Conservation (phyloP, 1,139 yeast genomes). For the Debaryomycetaceae sp. region DNA sequence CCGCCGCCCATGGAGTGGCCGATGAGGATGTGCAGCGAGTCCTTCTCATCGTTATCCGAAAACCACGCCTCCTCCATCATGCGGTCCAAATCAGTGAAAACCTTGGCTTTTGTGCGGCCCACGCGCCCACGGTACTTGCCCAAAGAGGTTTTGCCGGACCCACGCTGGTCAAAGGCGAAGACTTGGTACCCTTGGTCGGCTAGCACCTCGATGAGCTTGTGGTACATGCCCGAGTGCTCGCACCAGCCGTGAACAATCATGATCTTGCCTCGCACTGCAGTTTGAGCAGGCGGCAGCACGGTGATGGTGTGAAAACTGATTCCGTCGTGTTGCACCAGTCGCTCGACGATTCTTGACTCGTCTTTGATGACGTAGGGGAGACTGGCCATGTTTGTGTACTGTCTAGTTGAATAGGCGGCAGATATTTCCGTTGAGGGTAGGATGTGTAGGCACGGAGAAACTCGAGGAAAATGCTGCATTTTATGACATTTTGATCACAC, state of each 20-base stretch:
- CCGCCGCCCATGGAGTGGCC: constrained; percentile 24
- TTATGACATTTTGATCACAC: no score
- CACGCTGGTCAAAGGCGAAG: constrained; percentile 20
- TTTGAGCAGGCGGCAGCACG: constrained; percentile 9
- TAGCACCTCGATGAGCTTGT: constrained; percentile 16
- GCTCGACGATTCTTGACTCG: neutral
- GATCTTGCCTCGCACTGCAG: constrained; percentile 12
- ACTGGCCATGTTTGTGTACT: neutral
- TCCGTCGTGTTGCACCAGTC: constrained; percentile 10
- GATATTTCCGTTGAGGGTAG: no score
- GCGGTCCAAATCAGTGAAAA: constrained; percentile 16
- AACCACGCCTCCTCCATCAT: constrained; percentile 15
- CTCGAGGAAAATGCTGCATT: no score
- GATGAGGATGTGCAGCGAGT: constrained; percentile 11
- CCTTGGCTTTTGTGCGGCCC: constrained; percentile 12
- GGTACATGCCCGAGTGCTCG: constrained; percentile 18
- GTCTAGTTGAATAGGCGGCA: neutral
- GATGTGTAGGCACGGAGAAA: no score
- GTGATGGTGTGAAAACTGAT: constrained; percentile 15
- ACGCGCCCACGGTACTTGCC: constrained; percentile 17
- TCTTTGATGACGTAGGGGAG: constrained; percentile 7
- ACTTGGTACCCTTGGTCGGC: constrained; percentile 17
- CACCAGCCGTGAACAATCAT: constrained; percentile 22
- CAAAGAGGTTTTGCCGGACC: constrained; percentile 18
- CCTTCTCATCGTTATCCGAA: neutral